phyloP scores from a whole-genome alignment of 345 rosid species.

The Euphorbia pulcherrima region DNA sequence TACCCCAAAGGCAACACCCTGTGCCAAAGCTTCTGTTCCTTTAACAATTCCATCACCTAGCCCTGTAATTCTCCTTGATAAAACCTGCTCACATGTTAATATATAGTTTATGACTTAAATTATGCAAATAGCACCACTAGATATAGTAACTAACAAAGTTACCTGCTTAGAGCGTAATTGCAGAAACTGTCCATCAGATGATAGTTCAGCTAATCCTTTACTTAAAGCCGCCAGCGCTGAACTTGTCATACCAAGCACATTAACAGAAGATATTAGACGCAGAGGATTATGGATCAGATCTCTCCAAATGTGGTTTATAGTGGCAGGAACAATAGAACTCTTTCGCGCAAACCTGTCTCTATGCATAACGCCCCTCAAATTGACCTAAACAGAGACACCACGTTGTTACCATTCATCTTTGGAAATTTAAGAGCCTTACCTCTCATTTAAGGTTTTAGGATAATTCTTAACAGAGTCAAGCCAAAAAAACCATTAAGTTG shows the following conservation, averaged over 20 bases:
- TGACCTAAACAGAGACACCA: slow-evolving; percentile 51
- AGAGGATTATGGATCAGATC: slow-evolving; percentile 96
- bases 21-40: slow-evolving; percentile 98
- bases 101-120: slow-evolving; percentile 16
- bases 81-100: slow-evolving; percentile 51
- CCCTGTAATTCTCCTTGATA: slow-evolving; percentile 93
- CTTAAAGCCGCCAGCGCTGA: slow-evolving; percentile 93
- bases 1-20: slow-evolving; percentile 96
- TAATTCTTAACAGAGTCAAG: not conserved
- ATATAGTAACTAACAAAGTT: slow-evolving; percentile 10
- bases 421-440: not conserved
- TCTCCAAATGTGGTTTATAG: slow-evolving; percentile 84
- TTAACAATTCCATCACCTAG: slow-evolving; percentile 89
- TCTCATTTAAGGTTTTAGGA: not conserved
- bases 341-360: slow-evolving; percentile 85
- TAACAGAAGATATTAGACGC: slow-evolving; percentile 85
- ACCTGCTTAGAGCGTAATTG: slow-evolving; percentile 96
- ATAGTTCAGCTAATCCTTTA: slow-evolving; percentile 96
- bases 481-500: not conserved
- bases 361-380: slow-evolving; percentile 90
- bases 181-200: slow-evolving; percentile 92
- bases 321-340: slow-evolving; percentile 84
- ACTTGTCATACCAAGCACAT: slow-evolving; percentile 98
- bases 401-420: not conserved
- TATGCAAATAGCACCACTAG: not conserved